Conservation (phyloP, 495 filamentous ascomycete genomes). For the Penicillium malachiteum region DNA sequence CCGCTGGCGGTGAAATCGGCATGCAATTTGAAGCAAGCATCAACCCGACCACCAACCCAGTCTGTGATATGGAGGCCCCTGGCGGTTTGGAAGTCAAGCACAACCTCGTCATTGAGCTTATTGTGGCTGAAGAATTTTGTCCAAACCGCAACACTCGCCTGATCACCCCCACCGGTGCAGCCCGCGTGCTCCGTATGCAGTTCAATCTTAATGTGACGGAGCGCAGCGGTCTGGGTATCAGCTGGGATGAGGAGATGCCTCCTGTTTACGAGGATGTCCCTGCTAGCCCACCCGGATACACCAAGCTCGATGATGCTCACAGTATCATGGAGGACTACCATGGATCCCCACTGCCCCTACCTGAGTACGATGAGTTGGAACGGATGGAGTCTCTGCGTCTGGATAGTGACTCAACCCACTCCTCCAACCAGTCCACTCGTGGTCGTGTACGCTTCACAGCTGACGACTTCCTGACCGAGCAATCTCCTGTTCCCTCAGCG, state of each 20-base stretch:
- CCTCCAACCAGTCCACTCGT: slow-evolving; percentile 24
- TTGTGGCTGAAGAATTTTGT: slow-evolving; percentile 89
- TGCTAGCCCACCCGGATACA: slow-evolving; percentile 78
- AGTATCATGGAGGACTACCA: slow-evolving; percentile 46
- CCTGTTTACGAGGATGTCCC: slow-evolving; percentile 95
- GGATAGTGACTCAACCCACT: slow-evolving; percentile 39
- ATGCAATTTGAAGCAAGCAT: slow-evolving; percentile 77
- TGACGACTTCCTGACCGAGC: slow-evolving; percentile 23
- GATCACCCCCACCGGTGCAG: slow-evolving; percentile 83
- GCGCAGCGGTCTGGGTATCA: slow-evolving; percentile 82
- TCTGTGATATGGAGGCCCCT: slow-evolving; percentile 79
- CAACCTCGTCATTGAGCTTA: slow-evolving; percentile 86
- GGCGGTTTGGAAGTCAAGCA: slow-evolving; percentile 79
- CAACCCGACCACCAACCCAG: slow-evolving; percentile 56
- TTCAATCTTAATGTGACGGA: slow-evolving; percentile 81
- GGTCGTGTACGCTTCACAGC: slow-evolving; percentile 25
- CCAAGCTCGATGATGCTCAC: slow-evolving; percentile 35
- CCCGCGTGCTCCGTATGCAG: slow-evolving; percentile 89
- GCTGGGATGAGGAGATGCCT: slow-evolving; percentile 95
- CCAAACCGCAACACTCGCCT: slow-evolving; percentile 66
- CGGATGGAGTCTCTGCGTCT: slow-evolving; percentile 43
- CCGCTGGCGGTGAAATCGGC: slow-evolving; percentile 69
- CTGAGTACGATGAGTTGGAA: slow-evolving; percentile 46
- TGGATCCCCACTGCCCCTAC: slow-evolving; percentile 41
- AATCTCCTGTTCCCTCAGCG: slow-evolving; percentile 20